phyloP scores from a whole-genome alignment of 257 asterid genomes.

The Cynanchum wilfordii region DNA sequence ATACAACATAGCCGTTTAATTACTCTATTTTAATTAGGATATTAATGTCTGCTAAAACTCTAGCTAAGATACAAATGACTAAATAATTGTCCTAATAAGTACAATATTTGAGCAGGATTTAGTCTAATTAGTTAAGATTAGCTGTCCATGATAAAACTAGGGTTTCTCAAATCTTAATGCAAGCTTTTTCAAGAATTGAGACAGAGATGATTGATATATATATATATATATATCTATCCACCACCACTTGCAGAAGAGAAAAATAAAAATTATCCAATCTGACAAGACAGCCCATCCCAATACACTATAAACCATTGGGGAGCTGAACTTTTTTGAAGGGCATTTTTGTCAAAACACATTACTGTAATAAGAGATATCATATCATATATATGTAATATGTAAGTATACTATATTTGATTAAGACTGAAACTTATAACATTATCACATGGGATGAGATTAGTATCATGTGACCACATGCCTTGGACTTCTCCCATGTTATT shows the following conservation, averaged over 20 bases:
- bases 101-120: conserved; percentile 19
- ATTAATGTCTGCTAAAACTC: background rate
- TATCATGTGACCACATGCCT: conserved; percentile 72
- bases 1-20: background rate
- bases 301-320: conserved; percentile 4
- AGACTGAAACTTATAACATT: conserved; percentile 23
- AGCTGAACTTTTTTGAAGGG: conserved; percentile 23
- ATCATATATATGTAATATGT: background rate
- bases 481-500: conserved; percentile 46
- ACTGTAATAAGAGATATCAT: background rate
- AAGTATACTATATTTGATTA: conserved; percentile 21
- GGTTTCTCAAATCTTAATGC: conserved; percentile 34
- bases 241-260: conserved; percentile 25
- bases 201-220: conserved; percentile 14
- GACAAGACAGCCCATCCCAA: conserved; percentile 37
- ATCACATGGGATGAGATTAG: conserved; percentile 61
- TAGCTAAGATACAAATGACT: background rate
- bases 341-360: conserved; percentile 18
- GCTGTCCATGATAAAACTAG: conserved; percentile 34
- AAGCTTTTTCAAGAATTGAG: conserved; percentile 26
- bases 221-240: conserved; percentile 3
- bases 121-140: conserved; percentile 26
- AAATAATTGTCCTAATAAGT: conserved; percentile 16
- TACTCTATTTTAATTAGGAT: background rate
- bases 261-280: background rate